Evolutionary conservation across 2,329 filamentous ascomycete species (phyloP), one percentile per base, ranked within the genome.

Genomic region (Exophiala phaeomuriformis): DNA sequence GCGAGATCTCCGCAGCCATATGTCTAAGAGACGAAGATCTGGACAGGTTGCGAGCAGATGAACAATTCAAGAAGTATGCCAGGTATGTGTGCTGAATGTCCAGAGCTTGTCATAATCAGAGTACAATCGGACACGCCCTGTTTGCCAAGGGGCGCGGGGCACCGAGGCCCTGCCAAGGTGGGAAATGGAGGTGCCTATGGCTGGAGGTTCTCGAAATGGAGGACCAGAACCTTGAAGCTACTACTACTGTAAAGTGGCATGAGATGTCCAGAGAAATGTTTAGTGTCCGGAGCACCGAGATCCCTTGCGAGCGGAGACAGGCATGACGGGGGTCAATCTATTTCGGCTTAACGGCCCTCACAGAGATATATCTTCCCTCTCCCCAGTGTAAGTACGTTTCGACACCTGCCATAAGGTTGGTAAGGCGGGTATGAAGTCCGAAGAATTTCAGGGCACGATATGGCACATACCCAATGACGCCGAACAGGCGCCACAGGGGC

Each of bases 11-110:
- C 0, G 68, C 74, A 6, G 71, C 64, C 0, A 49, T 80, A 5
- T 77, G 73, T 57, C 58, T 80, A 48, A 67, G 69, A 39, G 69
- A 75, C 30, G 73, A 74, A 32, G 77, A 79, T 59, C 67, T 79
- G 69, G 65, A 70, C 36, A 64, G 64, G 47, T 59, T 81, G 48
- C 72, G 59, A 55, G 44, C 2, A 1, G 76, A 79, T 62, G 63
- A 67, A 27, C 68, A 72, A 45, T 77, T 77, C 53, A 51, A 10
- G 7, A 68, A 59, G 42, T 75, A 69, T 63, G 69, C 64, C 1
- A 63, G 30, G 9, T 71, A 50, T 35, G 33, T 51, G 4, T n/a
- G 36, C 36, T 12, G 36, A 39, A 39, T 39, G 36, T n/a, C 7
- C 36, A 12, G 36, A 12, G 5, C 10, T 6, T 6, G 33, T n/a